Base-by-base conservation (phyloP, 305 asterid genomes). In the Fraxinus nigra region DNA sequence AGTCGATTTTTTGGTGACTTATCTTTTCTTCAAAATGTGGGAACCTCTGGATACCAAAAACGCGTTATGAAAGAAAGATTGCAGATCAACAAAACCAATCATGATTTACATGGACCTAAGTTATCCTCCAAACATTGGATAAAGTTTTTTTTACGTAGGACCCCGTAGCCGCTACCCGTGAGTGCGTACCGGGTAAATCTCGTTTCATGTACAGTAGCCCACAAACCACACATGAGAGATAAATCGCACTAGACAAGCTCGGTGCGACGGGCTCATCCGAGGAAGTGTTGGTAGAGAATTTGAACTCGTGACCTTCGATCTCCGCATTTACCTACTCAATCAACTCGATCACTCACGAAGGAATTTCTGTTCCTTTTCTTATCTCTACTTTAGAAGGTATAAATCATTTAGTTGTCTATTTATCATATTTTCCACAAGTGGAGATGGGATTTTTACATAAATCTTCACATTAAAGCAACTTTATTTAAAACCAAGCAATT, bases 381-480 rank as follows among this genome's bases (percentile, higher is more conserved):
- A 35, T 81, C 78, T 80, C 40, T 54, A 75, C 81, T 86, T 83
- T 82, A 61, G 78, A 81, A 81, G 85, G 82, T 73, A 54, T 72
- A 81, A 79, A 83, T 83, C 76, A 83, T 77, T 83, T 77, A 77
- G 74, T 78, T 83, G 88, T 81, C 85, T 65, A 79, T 84, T 81
- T 83, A 83, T 81, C 80, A 82, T 73, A 10, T 83, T 81, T 82
- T 51, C 51, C 48, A 82, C 67, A 78, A 83, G 85, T 78, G 84
- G 78, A 83, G 78, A 79, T 83, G 77, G 79, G 82, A 85, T 82
- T 46, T 84, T 26, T 80, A 24, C 48, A 0, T 74, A 59, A 59
- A 59, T 74, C 81, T 70, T 79, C 85, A 80, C 79, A 69, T 24
- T 82, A 89, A 87, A 87, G 82, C 76, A 75, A 79, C 85, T 86